Percentiles rank a stretch among this genome's conserved stretches.
Conservation (phyloP, 2,329 filamentous ascomycete genomes). For the Colletotrichum higginsianum region DNA sequence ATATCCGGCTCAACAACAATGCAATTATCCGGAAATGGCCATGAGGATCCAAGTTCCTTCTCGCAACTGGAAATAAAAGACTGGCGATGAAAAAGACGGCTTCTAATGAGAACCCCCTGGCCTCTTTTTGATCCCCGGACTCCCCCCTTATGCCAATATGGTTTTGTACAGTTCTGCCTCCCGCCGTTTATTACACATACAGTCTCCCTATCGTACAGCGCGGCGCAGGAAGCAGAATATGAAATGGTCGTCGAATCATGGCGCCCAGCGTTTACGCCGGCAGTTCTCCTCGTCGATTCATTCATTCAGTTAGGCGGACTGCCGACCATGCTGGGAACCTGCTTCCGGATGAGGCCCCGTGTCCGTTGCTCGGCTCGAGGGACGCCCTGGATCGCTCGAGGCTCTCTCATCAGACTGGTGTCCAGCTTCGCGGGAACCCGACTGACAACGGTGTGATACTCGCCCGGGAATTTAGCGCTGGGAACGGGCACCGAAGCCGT, state of each 20-base stretch:
- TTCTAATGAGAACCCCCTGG: slow-evolving; percentile 33
- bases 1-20: slow-evolving; percentile 36
- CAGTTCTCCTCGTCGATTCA: slow-evolving; percentile 20
- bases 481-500: slow-evolving; percentile 73
- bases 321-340: slow-evolving; percentile 66
- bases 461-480: slow-evolving; percentile 73
- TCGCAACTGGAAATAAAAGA: slow-evolving; percentile 27
- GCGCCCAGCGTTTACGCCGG: slow-evolving; percentile 11
- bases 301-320: slow-evolving; percentile 51
- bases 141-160: slow-evolving; percentile 36
- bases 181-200: slow-evolving; percentile 40
- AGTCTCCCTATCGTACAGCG: slow-evolving; percentile 39
- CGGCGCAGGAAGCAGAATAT: slow-evolving; percentile 29
- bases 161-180: slow-evolving; percentile 42
- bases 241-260: slow-evolving; percentile 38
- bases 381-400: slow-evolving; percentile 89
- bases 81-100: slow-evolving; percentile 22
- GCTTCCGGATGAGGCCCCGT: slow-evolving; percentile 68
- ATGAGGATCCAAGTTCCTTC: slow-evolving; percentile 36
- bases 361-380: slow-evolving; percentile 73
- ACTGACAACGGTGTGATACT: slow-evolving; percentile 73
- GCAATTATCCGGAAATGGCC: slow-evolving; percentile 41
- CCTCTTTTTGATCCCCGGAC: slow-evolving; percentile 38
- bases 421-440: slow-evolving; percentile 88
- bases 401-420: slow-evolving; percentile 89